Conservation (phyloP, 2,329 filamentous ascomycete genomes). For the Tympanopsis confertula region DNA sequence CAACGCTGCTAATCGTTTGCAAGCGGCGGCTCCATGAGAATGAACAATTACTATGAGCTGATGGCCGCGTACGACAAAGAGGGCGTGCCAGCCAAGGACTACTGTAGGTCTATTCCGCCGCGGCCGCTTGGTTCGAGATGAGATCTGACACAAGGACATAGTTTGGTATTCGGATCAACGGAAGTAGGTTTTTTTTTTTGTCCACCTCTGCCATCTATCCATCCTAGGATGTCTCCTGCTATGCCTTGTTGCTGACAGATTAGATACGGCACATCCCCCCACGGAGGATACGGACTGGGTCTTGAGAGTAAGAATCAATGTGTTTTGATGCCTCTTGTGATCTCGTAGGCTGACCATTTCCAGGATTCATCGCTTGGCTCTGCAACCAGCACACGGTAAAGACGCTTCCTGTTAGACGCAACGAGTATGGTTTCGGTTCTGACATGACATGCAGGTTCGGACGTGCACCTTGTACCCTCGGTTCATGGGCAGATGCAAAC, state of each 20-base stretch:
- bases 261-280: slow-evolving; percentile 81
- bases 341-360: slow-evolving; percentile 34
- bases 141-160: no score
- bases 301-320: slow-evolving; percentile 67
- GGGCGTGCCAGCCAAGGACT: slow-evolving; percentile 70
- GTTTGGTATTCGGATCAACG: slow-evolving; percentile 98
- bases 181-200: slow-evolving; percentile 51
- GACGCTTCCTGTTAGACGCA: not conserved
- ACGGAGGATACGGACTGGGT: slow-evolving; percentile 87
- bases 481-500: slow-evolving; percentile 35
- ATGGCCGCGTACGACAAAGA: slow-evolving; percentile 80
- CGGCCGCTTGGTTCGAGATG: no score
- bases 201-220: slow-evolving; percentile 1
- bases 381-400: slow-evolving; percentile 7
- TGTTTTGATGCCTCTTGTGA: no score
- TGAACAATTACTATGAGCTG: slow-evolving; percentile 80
- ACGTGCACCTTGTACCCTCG: slow-evolving; percentile 6
- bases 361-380: slow-evolving; percentile 25
- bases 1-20: no score
- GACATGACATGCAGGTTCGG: no score
- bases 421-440: no score
- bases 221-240: no score
- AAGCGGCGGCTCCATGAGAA: slow-evolving; percentile 91
- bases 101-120: no score
- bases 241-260: not conserved